phyloP scores from a whole-genome alignment of 2,329 filamentous ascomycete genomes.

The Phialophora tarda region DNA sequence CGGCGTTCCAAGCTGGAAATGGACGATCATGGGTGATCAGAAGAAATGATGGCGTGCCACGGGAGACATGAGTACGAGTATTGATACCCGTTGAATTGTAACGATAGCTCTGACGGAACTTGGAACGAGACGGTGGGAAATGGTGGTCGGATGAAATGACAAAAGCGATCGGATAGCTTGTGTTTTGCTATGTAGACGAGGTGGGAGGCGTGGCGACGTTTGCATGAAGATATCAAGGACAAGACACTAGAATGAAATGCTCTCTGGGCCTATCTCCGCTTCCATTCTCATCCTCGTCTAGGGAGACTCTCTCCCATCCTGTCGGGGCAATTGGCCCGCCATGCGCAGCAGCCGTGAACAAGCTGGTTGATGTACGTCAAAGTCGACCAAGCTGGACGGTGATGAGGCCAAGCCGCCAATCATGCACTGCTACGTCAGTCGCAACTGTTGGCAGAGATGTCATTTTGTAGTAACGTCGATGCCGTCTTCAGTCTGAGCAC shows the following conservation, averaged over 20 bases:
- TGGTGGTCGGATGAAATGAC: not conserved
- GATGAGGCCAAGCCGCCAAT: slow-evolving; percentile 6
- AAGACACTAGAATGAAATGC: not conserved
- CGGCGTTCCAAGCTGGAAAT: slow-evolving; percentile 37
- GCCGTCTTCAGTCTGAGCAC: not conserved
- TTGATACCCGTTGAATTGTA: slow-evolving; percentile 25
- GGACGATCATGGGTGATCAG: slow-evolving; percentile 36
- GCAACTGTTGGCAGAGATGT: not conserved
- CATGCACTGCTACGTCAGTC: slow-evolving; percentile 4
- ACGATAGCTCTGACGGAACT: slow-evolving; percentile 15
- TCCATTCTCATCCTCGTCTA: not conserved
- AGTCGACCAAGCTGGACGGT: not conserved
- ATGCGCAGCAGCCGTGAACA: not conserved
- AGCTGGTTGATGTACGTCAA: not conserved
- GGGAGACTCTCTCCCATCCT: not conserved
- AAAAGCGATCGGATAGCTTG: not conserved
- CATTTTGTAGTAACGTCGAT: not conserved
- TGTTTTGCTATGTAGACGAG: not conserved
- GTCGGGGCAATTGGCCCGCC: not conserved
- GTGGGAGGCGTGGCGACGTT: not conserved
- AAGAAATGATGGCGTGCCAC: slow-evolving; percentile 24
- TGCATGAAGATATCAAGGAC: not conserved
- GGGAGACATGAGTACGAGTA: slow-evolving; percentile 5
- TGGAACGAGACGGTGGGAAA: not conserved
- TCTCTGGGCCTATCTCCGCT: slow-evolving; percentile 5